phyloP scores from a whole-genome alignment of 768 basidiomycete species.

The Pleurotus cornucopiae region DNA sequence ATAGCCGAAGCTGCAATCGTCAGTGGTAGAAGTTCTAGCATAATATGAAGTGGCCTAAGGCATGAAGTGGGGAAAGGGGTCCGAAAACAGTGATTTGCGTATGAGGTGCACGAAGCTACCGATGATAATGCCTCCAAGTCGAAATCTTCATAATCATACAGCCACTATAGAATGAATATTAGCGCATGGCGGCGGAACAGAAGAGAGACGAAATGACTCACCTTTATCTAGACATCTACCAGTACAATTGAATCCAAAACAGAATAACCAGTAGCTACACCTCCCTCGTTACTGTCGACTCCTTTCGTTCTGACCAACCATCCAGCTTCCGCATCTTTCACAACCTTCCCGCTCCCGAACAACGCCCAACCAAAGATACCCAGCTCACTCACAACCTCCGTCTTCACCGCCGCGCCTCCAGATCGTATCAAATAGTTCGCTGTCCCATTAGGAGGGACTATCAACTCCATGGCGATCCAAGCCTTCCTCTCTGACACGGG shows the following conservation, averaged over 20 bases:
- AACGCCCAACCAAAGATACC: slow-evolving; percentile 90
- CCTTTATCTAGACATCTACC: slow-evolving; percentile 31
- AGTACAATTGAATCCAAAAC: slow-evolving; percentile 70
- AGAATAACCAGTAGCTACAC: slow-evolving; percentile 80
- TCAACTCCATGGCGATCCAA: slow-evolving; percentile 97
- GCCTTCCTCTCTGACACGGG: slow-evolving; percentile 62
- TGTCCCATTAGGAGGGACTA: slow-evolving; percentile 65
- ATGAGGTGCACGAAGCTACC: not conserved
- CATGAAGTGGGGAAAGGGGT: not conserved
- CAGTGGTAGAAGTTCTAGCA: not conserved
- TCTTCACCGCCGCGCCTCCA: slow-evolving; percentile 48
- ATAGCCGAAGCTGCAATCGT: not conserved
- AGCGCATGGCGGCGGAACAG: not conserved
- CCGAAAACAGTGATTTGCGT: not conserved
- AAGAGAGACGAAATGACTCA: not conserved
- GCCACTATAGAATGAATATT: not conserved
- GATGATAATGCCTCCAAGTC: not conserved
- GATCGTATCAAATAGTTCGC: slow-evolving; percentile 78
- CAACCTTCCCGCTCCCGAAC: slow-evolving; percentile 39
- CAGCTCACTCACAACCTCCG: slow-evolving; percentile 82
- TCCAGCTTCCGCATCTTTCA: slow-evolving; percentile 64
- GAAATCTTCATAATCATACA: no score
- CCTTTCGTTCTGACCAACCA: slow-evolving; percentile 90
- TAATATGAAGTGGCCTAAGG: not conserved
- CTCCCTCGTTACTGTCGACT: slow-evolving; percentile 88